Conservation (phyloP, 2,329 filamentous ascomycete species). For the Botryotinia calthae region DNA sequence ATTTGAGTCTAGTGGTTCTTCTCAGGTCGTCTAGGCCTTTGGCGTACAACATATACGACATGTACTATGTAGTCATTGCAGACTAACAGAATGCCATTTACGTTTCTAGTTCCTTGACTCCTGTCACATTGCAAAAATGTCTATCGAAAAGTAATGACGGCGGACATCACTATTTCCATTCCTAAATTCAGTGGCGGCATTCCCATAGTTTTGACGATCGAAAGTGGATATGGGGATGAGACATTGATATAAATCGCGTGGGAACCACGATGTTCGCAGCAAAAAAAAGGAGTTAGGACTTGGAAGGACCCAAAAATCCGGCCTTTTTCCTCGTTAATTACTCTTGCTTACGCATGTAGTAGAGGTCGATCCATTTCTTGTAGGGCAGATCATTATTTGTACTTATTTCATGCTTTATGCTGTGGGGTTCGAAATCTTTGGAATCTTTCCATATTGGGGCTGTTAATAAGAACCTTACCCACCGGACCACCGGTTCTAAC, state of each 20-base stretch:
- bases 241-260: constrained; percentile 12
- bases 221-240: constrained; percentile 16
- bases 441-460: not conserved
- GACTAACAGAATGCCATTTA: not conserved
- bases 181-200: constrained; percentile 3
- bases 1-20: not conserved
- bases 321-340: not conserved
- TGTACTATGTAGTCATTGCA: not conserved
- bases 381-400: not conserved
- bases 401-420: not conserved
- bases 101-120: not conserved
- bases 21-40: not conserved
- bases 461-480: constrained; percentile 6
- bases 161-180: not conserved
- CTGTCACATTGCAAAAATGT: not conserved
- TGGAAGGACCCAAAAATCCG: not conserved
- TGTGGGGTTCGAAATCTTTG: not conserved
- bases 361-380: not conserved
- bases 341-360: constrained; percentile 3
- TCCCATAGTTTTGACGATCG: constrained; percentile 2
- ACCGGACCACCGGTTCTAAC: constrained; percentile 10
- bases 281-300: not conserved
- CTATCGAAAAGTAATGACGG: not conserved
- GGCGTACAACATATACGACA: not conserved
- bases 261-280: not conserved